phyloP scores from a whole-genome alignment of 139 green algal genomes.

The Parachlorella kessleri region DNA sequence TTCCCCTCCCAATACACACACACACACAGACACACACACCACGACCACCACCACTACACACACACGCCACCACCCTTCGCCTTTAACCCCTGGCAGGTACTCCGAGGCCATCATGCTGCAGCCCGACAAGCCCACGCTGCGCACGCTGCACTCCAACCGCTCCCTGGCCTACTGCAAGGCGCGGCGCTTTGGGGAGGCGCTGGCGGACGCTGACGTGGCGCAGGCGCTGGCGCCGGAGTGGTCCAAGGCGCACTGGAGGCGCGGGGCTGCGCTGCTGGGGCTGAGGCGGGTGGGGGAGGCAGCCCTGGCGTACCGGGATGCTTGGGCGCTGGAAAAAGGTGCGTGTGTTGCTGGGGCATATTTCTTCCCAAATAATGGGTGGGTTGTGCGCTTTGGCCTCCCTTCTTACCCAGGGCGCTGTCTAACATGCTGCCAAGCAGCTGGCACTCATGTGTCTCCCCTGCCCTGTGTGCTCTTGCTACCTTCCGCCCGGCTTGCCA shows the following conservation, averaged over 20 bases:
- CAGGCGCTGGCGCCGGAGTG: constrained; percentile 21
- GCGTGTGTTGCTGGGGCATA: too few relatives aligned
- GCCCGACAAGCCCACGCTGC: background rate
- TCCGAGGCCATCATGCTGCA: constrained; percentile 29
- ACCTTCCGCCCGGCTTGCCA: too few relatives aligned
- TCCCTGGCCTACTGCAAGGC: constrained; percentile 40
- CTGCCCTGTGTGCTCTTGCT: too few relatives aligned
- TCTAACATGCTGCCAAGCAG: too few relatives aligned
- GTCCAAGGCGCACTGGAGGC: constrained; percentile 50
- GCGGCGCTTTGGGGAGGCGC: constrained; percentile 29
- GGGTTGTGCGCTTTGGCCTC: too few relatives aligned
- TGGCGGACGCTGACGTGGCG: constrained; percentile 41
- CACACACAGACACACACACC: too few relatives aligned
- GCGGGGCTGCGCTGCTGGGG: constrained; percentile 36
- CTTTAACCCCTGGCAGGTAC: constrained; percentile 27
- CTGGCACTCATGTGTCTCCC: too few relatives aligned
- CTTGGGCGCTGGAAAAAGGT: constrained; percentile 16
- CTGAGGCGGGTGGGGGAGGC: constrained; percentile 36
- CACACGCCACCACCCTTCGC: too few relatives aligned
- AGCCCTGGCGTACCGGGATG: constrained; percentile 29
- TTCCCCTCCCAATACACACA: too few relatives aligned
- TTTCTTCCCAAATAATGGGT: too few relatives aligned
- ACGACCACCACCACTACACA: too few relatives aligned
- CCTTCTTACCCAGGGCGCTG: too few relatives aligned
- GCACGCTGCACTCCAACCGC: constrained; percentile 41